Evolutionary conservation across 2,329 filamentous ascomycete species (phyloP).

Genomic region (Calonectria honghensis): DNA sequence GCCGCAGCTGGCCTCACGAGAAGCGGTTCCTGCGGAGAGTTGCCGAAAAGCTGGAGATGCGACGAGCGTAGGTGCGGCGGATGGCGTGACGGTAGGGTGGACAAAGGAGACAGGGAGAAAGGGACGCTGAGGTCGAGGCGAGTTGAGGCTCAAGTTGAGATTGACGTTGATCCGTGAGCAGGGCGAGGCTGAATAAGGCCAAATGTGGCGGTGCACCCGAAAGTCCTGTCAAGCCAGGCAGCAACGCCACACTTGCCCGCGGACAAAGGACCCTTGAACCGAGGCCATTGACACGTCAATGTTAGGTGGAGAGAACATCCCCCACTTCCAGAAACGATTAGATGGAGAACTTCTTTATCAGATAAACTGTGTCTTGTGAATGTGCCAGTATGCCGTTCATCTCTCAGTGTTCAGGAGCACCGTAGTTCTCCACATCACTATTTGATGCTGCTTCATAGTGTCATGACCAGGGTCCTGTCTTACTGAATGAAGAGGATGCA

Average conservation of each 20-base stretch:
- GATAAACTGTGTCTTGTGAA: neutral
- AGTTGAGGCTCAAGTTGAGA: slow-evolving; percentile 42
- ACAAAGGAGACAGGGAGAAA: slow-evolving; percentile 28
- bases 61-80: neutral
- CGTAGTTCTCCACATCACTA: neutral
- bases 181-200: slow-evolving; percentile 48
- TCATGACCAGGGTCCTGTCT: neutral
- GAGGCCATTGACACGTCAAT: neutral
- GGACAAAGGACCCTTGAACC: neutral
- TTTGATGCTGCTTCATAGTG: neutral
- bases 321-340: neutral
- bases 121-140: slow-evolving; percentile 35
- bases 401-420: neutral
- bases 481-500: neutral
- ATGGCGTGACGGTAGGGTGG: neutral
- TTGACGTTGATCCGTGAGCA: slow-evolving; percentile 52
- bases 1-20: slow-evolving; percentile 41
- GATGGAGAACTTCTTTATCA: neutral
- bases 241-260: neutral
- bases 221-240: neutral
- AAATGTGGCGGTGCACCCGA: slow-evolving; percentile 43
- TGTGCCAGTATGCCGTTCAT: neutral
- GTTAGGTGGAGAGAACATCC: neutral
- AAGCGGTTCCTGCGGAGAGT: slow-evolving; percentile 18
- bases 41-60: neutral